These are phyloP conservation scores for Tardiomyces digboiensis DNA, from an alignment of 1,139 yeast genomes.

Conservation along the genomic window DNA sequence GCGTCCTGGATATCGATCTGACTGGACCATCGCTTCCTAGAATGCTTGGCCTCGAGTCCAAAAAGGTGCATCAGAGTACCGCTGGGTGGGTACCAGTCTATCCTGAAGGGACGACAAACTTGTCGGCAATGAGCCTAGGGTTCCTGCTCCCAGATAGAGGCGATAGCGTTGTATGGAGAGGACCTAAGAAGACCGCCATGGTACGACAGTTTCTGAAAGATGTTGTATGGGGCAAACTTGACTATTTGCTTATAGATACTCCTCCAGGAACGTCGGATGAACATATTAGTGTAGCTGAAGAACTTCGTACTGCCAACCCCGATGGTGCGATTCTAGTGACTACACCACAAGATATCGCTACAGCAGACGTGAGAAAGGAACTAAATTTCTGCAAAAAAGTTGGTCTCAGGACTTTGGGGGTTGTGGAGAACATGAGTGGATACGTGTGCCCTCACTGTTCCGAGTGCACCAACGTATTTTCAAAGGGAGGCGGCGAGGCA, in stretches of 20 bases:
- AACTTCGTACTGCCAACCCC: constrained; percentile 62
- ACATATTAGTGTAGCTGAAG: constrained; percentile 95
- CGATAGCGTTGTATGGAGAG: constrained; percentile 95
- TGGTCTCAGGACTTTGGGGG: constrained; percentile 67
- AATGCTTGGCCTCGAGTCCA: constrained; percentile 84
- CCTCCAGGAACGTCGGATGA: constrained; percentile 99
- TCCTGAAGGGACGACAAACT: constrained; percentile 21
- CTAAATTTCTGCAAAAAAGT: constrained; percentile 89
- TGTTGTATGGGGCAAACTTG: constrained; percentile 80
- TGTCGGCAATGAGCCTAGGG: constrained; percentile 79
- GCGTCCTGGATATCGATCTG: constrained; percentile 88
- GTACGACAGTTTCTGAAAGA: constrained; percentile 86
- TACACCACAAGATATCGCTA: constrained; percentile 91
- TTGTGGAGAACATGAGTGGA: constrained; percentile 96
- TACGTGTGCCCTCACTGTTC: constrained; percentile 92
- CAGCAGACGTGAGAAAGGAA: constrained; percentile 91
- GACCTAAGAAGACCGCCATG: constrained; percentile 98
- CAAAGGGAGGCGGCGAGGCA: constrained; percentile 83
- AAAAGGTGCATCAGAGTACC: constrained; percentile 71
- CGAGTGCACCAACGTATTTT: constrained; percentile 79
- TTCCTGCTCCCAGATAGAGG: constrained; percentile 77
- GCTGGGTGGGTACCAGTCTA: constrained; percentile 92
- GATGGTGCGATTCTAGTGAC: constrained; percentile 95
- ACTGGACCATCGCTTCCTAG: constrained; percentile 97
- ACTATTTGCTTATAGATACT: constrained; percentile 85